Evolutionary conservation across 345 rosid species (phyloP).

Genomic region (Lagerstroemia speciosa): DNA sequence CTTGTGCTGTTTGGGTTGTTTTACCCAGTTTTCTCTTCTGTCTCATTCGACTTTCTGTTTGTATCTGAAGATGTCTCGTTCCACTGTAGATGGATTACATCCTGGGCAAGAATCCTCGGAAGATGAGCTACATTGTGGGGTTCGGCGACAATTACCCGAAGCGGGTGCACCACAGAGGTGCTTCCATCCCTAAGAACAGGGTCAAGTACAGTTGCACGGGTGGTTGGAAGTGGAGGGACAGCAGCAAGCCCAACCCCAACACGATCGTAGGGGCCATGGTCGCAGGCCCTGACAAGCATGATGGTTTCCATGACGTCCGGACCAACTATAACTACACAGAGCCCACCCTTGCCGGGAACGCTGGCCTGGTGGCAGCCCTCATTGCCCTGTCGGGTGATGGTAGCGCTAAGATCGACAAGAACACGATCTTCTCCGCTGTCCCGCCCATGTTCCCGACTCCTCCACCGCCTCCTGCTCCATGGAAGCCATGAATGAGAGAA

Average conservation of each 20-base stretch:
- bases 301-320: slow-evolving; percentile 80
- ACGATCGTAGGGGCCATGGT: slow-evolving; percentile 92
- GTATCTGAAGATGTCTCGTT: neutral
- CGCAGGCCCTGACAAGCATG: slow-evolving; percentile 92
- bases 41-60: neutral
- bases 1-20: neutral
- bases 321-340: slow-evolving; percentile 90
- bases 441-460: slow-evolving; percentile 97
- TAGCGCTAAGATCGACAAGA: slow-evolving; percentile 58
- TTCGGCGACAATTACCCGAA: slow-evolving; percentile 69
- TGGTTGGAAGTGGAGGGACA: slow-evolving; percentile 97
- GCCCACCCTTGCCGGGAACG: slow-evolving; percentile 90
- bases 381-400: slow-evolving; percentile 80
- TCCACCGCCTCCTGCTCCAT: slow-evolving; percentile 97
- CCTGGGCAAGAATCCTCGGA: slow-evolving; percentile 86
- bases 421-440: slow-evolving; percentile 86
- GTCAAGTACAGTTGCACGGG: slow-evolving; percentile 80
- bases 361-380: slow-evolving; percentile 88
- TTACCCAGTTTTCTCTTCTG: neutral
- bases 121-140: slow-evolving; percentile 91
- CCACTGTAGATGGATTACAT: slow-evolving; percentile 69
- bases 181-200: slow-evolving; percentile 83
- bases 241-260: slow-evolving; percentile 72
- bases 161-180: slow-evolving; percentile 88
- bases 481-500: slow-evolving; percentile 63